phyloP scores from a whole-genome alignment of 495 filamentous ascomycete genomes.

The Aspergillus funiculosus region DNA sequence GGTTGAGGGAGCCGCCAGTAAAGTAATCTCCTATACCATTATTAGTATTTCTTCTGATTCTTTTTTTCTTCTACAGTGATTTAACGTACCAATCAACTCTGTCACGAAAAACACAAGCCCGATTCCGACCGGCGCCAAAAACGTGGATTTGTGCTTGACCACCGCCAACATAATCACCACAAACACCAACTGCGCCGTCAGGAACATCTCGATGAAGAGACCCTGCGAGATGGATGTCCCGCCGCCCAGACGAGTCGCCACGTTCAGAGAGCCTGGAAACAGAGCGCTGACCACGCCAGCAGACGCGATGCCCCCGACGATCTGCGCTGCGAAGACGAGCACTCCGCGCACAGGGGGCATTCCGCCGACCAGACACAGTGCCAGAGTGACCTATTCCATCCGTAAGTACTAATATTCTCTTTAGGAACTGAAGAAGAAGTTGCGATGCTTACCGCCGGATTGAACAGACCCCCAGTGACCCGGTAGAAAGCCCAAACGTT shows the following conservation, averaged over 20 bases:
- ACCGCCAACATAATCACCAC: slow-evolving; percentile 78
- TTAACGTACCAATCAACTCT: slow-evolving; percentile 57
- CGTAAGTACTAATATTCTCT: not conserved
- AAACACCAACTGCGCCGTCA: slow-evolving; percentile 71
- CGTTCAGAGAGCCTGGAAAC: slow-evolving; percentile 57
- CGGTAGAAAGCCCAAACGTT: slow-evolving; percentile 63
- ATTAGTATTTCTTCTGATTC: too few species aligned
- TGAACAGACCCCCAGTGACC: slow-evolving; percentile 47
- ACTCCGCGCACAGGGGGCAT: slow-evolving; percentile 47
- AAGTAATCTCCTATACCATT: slow-evolving; percentile 53
- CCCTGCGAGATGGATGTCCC: slow-evolving; percentile 58
- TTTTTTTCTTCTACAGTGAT: too few species aligned
- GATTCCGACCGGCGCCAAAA: slow-evolving; percentile 71
- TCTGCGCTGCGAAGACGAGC: slow-evolving; percentile 48
- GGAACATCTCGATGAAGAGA: slow-evolving; percentile 73
- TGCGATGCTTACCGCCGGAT: slow-evolving; percentile 57
- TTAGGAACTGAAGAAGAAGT: not conserved
- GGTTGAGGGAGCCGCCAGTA: slow-evolving; percentile 70
- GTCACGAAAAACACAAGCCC: slow-evolving; percentile 67
- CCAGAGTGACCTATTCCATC: slow-evolving; percentile 49
- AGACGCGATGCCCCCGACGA: slow-evolving; percentile 54
- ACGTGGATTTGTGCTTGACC: slow-evolving; percentile 77
- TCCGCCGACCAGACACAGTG: slow-evolving; percentile 51
- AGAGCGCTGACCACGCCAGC: slow-evolving; percentile 57
- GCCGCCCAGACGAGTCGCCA: slow-evolving; percentile 53